These are phyloP conservation scores for Diaporthe humulicola DNA, from an alignment of 2,329 filamentous ascomycete genomes.

Conservation along the genomic window DNA sequence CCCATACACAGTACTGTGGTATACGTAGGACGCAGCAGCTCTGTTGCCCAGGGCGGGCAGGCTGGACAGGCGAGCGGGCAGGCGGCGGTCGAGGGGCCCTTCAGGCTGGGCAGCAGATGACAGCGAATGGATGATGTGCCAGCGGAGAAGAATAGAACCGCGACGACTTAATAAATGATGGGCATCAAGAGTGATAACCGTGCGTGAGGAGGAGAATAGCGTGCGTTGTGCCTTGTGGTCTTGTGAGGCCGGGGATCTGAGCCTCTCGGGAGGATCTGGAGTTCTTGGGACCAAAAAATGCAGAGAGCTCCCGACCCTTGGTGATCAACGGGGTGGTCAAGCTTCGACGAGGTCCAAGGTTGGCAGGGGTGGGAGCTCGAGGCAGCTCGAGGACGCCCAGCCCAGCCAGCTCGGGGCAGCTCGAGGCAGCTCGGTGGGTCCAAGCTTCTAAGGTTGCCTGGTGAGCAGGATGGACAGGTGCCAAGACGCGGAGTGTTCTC, in stretches of 20 bases:
- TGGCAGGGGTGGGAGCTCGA: slow-evolving; percentile 35
- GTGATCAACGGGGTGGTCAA: slow-evolving; percentile 26
- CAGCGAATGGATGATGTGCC: background rate
- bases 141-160: slow-evolving; percentile 24
- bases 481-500: slow-evolving; percentile 12
- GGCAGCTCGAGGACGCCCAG: slow-evolving; percentile 12
- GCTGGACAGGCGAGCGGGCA: no score
- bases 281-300: slow-evolving; percentile 10
- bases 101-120: slow-evolving; percentile 7
- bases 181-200: slow-evolving; percentile 11
- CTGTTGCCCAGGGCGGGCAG: background rate
- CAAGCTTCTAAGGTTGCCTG: slow-evolving; percentile 25
- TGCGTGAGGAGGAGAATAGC: slow-evolving; percentile 29
- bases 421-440: slow-evolving; percentile 6
- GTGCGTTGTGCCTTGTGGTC: background rate
- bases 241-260: slow-evolving; percentile 19
- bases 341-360: slow-evolving; percentile 22
- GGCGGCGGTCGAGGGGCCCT: background rate
- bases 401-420: slow-evolving; percentile 14
- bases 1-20: no score
- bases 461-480: slow-evolving; percentile 1
- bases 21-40: background rate
- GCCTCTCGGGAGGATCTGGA: slow-evolving; percentile 27
- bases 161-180: slow-evolving; percentile 31
- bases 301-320: slow-evolving; percentile 13